These are phyloP conservation scores for Sporothrix protearum DNA, from an alignment of 2,329 filamentous ascomycete species.

Conservation along the genomic window DNA sequence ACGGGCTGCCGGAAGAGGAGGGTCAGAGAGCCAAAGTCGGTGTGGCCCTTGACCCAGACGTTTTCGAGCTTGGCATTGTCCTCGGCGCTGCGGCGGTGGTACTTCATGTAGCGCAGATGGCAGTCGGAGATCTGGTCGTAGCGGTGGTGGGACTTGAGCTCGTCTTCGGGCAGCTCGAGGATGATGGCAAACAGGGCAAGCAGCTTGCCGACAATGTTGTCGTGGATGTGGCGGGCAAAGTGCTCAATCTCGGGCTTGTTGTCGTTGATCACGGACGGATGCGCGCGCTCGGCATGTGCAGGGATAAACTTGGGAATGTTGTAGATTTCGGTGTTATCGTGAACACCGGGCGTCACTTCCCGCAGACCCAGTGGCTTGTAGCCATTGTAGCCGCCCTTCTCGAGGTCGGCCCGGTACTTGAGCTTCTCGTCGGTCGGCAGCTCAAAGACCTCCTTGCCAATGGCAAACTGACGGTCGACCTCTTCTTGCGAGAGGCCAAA, in stretches of 20 bases:
- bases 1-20: conserved; percentile 54
- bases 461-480: conserved; percentile 54
- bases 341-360: conserved; percentile 35
- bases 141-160: conserved; percentile 51
- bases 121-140: conserved; percentile 54
- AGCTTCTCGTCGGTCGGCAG: conserved; percentile 54
- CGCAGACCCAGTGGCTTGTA: conserved; percentile 43
- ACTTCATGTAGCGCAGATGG: conserved; percentile 59
- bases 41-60: conserved; percentile 42
- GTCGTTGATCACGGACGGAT: conserved; percentile 46
- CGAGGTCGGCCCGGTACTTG: conserved; percentile 44
- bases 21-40: conserved; percentile 51
- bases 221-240: conserved; percentile 47
- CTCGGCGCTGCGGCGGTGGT: conserved; percentile 40
- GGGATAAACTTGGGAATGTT: conserved; percentile 57
- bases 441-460: conserved; percentile 48
- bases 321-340: conserved; percentile 57
- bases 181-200: conserved; percentile 58
- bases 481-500: conserved; percentile 54
- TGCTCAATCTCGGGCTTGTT: conserved; percentile 53
- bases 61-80: conserved; percentile 37
- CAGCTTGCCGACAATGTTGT: conserved; percentile 51
- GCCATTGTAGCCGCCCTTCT: conserved; percentile 50
- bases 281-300: conserved; percentile 40
- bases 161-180: conserved; percentile 56